Conservation (phyloP, 2,329 filamentous ascomycete species). For the Fusarium subtropicale region DNA sequence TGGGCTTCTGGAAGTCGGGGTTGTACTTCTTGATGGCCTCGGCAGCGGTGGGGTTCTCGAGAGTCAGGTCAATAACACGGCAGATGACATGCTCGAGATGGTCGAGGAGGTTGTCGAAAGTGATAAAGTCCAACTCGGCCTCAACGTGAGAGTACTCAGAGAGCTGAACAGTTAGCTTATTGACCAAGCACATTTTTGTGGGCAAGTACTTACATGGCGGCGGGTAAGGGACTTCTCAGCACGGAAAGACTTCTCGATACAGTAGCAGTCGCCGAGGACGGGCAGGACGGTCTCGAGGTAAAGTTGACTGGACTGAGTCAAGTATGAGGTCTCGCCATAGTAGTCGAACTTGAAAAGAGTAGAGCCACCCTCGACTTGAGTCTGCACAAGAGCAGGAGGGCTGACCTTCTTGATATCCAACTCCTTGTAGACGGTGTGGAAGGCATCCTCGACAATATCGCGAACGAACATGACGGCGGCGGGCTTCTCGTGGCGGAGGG, state of each 20-base stretch:
- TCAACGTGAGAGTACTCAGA: conserved; percentile 98
- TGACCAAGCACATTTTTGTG: not conserved
- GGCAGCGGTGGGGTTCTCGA: conserved; percentile 79
- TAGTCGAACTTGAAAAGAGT: conserved; percentile 92
- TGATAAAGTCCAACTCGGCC: conserved; percentile 95
- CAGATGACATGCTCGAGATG: conserved; percentile 92
- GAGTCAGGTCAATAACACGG: conserved; percentile 81
- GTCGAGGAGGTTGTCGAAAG: conserved; percentile 85
- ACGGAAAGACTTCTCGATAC: conserved; percentile 98
- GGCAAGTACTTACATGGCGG: conserved; percentile 68
- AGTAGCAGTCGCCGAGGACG: conserved; percentile 94
- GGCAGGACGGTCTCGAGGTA: conserved; percentile 97
- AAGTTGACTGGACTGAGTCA: conserved; percentile 96
- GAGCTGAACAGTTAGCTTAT: conserved; percentile 55
- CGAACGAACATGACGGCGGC: conserved; percentile 91
- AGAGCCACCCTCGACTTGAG: conserved; percentile 91
- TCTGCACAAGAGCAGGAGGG: conserved; percentile 92
- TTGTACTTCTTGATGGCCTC: conserved; percentile 86
- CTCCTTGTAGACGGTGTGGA: conserved; percentile 82
- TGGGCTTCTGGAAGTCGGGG: conserved; percentile 85
- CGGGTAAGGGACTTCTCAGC: conserved; percentile 96
- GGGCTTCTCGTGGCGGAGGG: conserved; percentile 84
- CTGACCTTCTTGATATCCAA: conserved; percentile 83
- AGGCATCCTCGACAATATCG: conserved; percentile 82
- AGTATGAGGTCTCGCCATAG: conserved; percentile 90